Base-by-base conservation (phyloP, 164 flowering plant genomes). In the Nymphaea colorata region DNA sequence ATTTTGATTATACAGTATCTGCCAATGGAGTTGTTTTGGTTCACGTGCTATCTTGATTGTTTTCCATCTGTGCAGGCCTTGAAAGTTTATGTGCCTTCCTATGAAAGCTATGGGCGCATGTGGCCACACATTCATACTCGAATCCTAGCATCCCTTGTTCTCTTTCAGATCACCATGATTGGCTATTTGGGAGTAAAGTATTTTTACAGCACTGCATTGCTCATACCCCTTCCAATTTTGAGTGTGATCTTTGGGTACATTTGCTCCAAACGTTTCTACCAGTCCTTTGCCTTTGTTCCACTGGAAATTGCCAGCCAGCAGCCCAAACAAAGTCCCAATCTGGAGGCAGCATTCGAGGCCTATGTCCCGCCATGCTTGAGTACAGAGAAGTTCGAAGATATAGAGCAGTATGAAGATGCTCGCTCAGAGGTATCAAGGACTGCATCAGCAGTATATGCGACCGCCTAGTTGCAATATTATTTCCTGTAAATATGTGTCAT, bases 111-210 rank as follows among this genome's bases (percentile, higher is more conserved):
- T 60, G 99, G 98, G 60, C 81, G 82, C 67, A 87, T 88, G 93
- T 94, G 99, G 99, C 99, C 99, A 3, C 99, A 91, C 82, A 79
- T 94, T 44, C 82, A 82, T 63, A 60, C 53, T 7, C 87, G 99
- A 3, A 70, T 94, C 14, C 14, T 90, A 3, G 96, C 92, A 6
- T 72, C 96, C 47, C 76, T 94, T 61, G 15, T 91, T 2, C 66
- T 91, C 17, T 91, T 67, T 79, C 99, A 94, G 78, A 64, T 84
- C 7, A 85, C 96, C 51, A 90, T 91, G 96, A 41, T 85, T 25
- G 96, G 93, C 66, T 91, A 79, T 81, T 81, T 91, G 51, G 77
- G 73, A 17, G 69, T 74, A 42, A 90, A 85, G 81, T 60, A 75
- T 68, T 91, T 90, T 74, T 0, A 0, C 18, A 83, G 73, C 53